Base-by-base conservation (phyloP, 177 flowering plant species). In the Vitis hybrid region DNA sequence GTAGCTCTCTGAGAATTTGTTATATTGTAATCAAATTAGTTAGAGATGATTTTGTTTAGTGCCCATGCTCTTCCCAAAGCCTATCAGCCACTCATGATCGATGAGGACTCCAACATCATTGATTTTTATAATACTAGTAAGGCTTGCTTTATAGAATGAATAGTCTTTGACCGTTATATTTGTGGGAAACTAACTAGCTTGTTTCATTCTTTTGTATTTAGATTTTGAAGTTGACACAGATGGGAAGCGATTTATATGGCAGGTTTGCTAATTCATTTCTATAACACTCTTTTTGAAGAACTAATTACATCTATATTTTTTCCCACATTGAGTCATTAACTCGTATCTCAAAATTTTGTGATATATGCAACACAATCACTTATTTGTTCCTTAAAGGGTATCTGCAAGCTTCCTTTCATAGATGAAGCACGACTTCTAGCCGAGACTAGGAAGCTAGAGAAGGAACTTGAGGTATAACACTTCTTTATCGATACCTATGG, bases 71-170 rank as follows among this genome's bases (percentile, higher is more conserved):
- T 86, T 55, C 92, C 92, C 7, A 23, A 58, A 52, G 74, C 73
- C 1, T 85, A 80, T 63, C 50, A 73, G 79, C 14, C 62, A 15
- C 77, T 88, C 0, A 78, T 86, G 84, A 74, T 64, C 0, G 72
- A 72, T 30, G 71, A 72, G 60, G 45, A 76, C 1, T 84, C 89
- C 4, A 70, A 11, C 3, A 69, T 86, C 1, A 23, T 57, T 3
- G 82, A 82, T 51, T 88, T 84, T 34, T 88, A 83, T 65, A 88
- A 86, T 1, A 13, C 15, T 1, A 87, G 91, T 79, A 77, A 78
- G 60, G 3, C 11, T 1, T 11, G 11, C 21, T 49, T 52, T 72
- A 19, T 60, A 6, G 34, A 26, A 26, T 26, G 30, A 26, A 13
- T 45, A 14, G 19, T 49, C 8, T 52, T 18, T 23, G 51, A 3